Percentiles rank a stretch among this genome's conserved stretches.
Conservation (phyloP, 1,139 yeast genomes). For the Zygotorulaspora mrakii region DNA sequence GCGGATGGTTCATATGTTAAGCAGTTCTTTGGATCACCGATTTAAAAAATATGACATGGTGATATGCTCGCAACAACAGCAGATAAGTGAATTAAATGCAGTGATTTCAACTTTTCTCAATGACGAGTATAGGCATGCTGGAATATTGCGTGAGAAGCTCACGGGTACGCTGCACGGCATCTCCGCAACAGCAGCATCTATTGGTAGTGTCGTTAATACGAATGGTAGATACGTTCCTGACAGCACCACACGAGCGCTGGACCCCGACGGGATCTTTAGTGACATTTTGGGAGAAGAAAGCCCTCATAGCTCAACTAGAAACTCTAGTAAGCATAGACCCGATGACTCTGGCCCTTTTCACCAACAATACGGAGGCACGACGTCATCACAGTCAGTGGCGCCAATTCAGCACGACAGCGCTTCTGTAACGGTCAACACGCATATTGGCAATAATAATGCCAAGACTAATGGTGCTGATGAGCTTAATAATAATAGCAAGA, state of each 20-base stretch:
- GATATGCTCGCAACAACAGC: conserved; percentile 33
- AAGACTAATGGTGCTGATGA: no score
- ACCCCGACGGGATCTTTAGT: conserved; percentile 10
- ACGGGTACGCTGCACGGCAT: conserved; percentile 26
- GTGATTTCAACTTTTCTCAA: conserved; percentile 28
- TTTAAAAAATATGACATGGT: conserved; percentile 34
- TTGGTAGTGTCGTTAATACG: conserved; percentile 9
- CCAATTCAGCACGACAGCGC: no score
- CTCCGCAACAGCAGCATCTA: conserved; percentile 23
- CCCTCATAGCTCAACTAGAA: conserved; percentile 2
- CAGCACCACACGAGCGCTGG: conserved; percentile 4
- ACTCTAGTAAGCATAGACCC: not conserved
- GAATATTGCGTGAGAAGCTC: conserved; percentile 28
- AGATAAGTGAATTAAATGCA: conserved; percentile 30
- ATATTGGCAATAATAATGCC: no score
- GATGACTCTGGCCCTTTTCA: conserved; percentile 7
- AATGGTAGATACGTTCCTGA: conserved; percentile 3
- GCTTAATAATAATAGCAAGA: conserved; percentile 3
- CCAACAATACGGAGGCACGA: no score
- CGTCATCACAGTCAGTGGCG: no score
- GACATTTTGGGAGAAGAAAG: conserved; percentile 9
- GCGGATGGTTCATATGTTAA: conserved; percentile 32
- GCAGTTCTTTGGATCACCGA: conserved; percentile 33
- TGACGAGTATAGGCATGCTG: conserved; percentile 32
- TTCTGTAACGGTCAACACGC: no score